Conservation (phyloP, 805 yeast species). For the Metschnikowia amazonensis region DNA sequence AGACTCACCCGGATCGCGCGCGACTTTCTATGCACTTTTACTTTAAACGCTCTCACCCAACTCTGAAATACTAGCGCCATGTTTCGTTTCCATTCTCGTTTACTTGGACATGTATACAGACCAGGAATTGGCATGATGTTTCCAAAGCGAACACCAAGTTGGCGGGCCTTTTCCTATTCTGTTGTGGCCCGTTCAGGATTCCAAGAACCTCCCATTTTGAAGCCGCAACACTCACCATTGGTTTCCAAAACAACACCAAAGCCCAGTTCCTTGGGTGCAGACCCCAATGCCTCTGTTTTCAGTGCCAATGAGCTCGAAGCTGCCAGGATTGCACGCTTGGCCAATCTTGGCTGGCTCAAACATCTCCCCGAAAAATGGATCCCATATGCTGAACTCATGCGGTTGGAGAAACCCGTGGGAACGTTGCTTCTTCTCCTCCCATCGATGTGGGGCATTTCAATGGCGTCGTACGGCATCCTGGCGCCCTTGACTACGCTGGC, state of each 20-base stretch:
- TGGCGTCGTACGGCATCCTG: slow-evolving; percentile 73
- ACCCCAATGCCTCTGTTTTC: not conserved
- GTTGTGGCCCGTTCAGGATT: slow-evolving; percentile 5
- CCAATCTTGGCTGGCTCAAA: slow-evolving; percentile 44
- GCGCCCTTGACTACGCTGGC: slow-evolving; percentile 66
- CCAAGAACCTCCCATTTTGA: slow-evolving; percentile 13
- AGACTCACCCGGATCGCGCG: no score
- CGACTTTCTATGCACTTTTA: not conserved
- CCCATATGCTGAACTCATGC: slow-evolving; percentile 89
- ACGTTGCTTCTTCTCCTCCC: slow-evolving; percentile 81
- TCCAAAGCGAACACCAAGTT: not conserved
- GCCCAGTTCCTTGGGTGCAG: no score
- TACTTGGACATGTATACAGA: not conserved
- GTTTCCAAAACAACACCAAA: not conserved
- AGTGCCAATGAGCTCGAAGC: slow-evolving; percentile 40
- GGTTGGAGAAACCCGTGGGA: slow-evolving; percentile 96
- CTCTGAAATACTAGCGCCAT: not conserved
- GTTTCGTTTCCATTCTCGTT: not conserved
- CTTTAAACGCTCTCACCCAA: not conserved
- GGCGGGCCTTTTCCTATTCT: slow-evolving; percentile 1
- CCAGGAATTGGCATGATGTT: not conserved
- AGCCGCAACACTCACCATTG: not conserved
- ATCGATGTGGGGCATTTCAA: slow-evolving; percentile 86
- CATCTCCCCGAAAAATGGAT: slow-evolving; percentile 68
- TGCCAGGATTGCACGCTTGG: slow-evolving; percentile 50